These are phyloP conservation scores for Monosporascus sp. DNA, from an alignment of 2,329 filamentous ascomycete species.

Conservation along the genomic window DNA sequence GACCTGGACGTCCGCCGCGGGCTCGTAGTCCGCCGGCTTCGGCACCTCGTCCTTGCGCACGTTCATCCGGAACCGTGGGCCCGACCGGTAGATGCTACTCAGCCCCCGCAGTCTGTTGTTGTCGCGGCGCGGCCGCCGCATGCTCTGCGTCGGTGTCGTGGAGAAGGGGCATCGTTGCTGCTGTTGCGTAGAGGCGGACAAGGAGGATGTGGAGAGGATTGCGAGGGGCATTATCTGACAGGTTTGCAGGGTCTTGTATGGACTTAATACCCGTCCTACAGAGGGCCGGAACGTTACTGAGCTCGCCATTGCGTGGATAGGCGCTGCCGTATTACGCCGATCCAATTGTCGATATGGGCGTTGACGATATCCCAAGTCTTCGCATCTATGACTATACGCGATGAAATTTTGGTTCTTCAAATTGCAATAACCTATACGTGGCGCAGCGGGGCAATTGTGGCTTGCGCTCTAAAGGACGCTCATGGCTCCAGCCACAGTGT, in stretches of 20 bases:
- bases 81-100: conserved; percentile 73
- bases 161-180: conserved; percentile 25
- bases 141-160: conserved; percentile 22
- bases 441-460: neutral
- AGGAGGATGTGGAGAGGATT: conserved; percentile 7
- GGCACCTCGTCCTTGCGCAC: conserved; percentile 70
- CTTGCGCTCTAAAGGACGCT: neutral
- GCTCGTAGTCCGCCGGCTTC: conserved; percentile 60
- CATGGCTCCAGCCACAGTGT: neutral
- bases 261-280: conserved; percentile 22
- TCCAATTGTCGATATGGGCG: neutral
- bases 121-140: conserved; percentile 50
- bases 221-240: conserved; percentile 9
- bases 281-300: conserved; percentile 23
- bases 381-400: neutral
- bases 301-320: conserved; percentile 22
- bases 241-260: conserved; percentile 9
- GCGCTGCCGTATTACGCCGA: neutral
- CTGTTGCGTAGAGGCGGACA: neutral
- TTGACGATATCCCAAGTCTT: neutral
- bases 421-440: neutral
- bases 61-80: conserved; percentile 67
- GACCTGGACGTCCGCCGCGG: conserved; percentile 41
- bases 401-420: neutral
- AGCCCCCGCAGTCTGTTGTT: conserved; percentile 76